These are phyloP conservation scores for Rhodotorula sp. DNA, from an alignment of 1,284 basidiomycete genomes.

Conservation along the genomic window DNA sequence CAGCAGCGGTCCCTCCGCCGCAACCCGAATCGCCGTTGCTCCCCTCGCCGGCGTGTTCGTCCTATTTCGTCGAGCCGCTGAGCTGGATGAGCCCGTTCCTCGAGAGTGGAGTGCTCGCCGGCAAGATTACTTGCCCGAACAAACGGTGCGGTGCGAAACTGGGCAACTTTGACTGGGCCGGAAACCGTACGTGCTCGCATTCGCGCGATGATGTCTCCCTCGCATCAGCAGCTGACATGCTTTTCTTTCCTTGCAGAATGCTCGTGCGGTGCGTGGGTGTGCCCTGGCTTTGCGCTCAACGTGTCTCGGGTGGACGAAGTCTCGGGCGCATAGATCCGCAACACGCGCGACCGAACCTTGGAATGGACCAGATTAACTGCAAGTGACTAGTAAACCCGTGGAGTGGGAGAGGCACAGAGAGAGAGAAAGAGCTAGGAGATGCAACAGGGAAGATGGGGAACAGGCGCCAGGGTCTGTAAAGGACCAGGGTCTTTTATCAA, in stretches of 20 bases:
- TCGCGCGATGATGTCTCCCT: background rate
- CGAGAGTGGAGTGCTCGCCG: constrained; percentile 68
- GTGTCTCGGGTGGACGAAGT: constrained; percentile 43
- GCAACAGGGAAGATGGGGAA: background rate
- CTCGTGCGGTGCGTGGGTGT: constrained; percentile 45
- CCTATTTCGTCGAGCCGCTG: constrained; percentile 94
- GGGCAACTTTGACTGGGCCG: constrained; percentile 96
- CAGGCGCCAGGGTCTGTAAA: background rate
- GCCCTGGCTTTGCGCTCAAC: constrained; percentile 43
- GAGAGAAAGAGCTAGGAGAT: background rate
- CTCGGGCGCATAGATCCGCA: background rate
- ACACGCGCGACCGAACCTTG: background rate
- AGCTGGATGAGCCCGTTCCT: constrained; percentile 89
- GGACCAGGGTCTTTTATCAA: constrained; percentile 1
- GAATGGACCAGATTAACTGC: no score
- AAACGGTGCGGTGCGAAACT: constrained; percentile 84
- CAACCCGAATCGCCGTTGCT: constrained; percentile 24
- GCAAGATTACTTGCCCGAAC: constrained; percentile 89
- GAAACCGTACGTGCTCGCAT: constrained; percentile 54
- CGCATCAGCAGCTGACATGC: background rate
- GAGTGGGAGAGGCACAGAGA: background rate
- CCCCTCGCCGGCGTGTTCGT: constrained; percentile 55
- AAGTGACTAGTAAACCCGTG: no score
- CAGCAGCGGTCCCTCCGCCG: background rate
- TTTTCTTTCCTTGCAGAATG: constrained; percentile 32